Evolutionary conservation across 179 eudicot genomes (phyloP).

Genomic region (Beta lomatogona): DNA sequence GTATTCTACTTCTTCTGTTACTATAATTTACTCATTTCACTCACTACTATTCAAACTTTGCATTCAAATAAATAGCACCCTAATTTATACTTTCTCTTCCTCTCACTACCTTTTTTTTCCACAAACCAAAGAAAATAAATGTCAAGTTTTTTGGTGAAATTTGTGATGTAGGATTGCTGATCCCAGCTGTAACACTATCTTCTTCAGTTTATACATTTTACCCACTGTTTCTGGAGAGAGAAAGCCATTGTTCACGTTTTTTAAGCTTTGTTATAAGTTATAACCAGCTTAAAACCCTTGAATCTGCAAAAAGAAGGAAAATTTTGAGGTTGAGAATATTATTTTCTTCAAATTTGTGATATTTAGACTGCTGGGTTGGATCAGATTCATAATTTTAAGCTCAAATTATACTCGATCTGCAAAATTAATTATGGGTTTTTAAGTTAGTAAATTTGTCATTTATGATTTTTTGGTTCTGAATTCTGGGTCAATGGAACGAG

Average conservation of each 20-base stretch:
- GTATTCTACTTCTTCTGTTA: not conserved
- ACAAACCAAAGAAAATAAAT: not conserved
- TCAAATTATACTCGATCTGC: slow-evolving; percentile 20
- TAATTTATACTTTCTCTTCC: not conserved
- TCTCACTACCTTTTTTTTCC: not conserved
- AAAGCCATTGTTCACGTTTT: not conserved
- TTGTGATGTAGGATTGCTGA: not conserved
- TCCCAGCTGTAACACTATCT: not conserved
- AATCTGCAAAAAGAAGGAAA: not conserved
- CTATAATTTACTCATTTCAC: not conserved
- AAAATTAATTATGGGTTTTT: slow-evolving; percentile 3
- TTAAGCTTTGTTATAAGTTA: no score
- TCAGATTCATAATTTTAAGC: slow-evolving; percentile 19
- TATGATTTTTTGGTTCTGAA: slow-evolving; percentile 21
- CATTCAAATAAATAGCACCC: not conserved
- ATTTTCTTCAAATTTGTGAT: not conserved
- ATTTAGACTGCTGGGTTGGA: slow-evolving; percentile 10
- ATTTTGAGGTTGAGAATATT: not conserved
- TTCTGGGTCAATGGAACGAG: slow-evolving; percentile 51
- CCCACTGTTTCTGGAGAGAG: not conserved
- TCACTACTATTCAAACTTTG: not conserved
- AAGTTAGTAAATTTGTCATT: slow-evolving; percentile 12
- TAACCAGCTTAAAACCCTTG: not conserved
- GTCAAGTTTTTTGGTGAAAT: not conserved
- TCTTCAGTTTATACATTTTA: slow-evolving; percentile 17